Evolutionary conservation across 768 basidiomycete genomes (phyloP).

Genomic region (Suillus fuscotomentosus): DNA sequence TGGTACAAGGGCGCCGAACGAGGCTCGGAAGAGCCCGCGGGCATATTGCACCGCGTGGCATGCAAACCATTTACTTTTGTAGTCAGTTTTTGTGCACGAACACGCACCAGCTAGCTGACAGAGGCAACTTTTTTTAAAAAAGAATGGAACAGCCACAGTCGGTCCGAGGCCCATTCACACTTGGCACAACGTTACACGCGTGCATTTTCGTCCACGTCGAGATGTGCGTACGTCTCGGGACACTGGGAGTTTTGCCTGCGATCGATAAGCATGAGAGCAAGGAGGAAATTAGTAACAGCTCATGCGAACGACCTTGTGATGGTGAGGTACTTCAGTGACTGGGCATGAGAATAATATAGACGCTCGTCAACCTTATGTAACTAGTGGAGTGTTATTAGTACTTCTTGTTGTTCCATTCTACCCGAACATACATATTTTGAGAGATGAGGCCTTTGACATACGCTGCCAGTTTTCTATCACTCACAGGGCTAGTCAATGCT

Average conservation of each 20-base stretch:
- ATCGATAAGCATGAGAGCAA: neutral
- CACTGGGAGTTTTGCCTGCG: neutral
- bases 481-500: constrained; percentile 37
- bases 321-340: neutral
- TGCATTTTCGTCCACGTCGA: neutral
- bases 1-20: neutral
- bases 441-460: constrained; percentile 53
- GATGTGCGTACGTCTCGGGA: neutral
- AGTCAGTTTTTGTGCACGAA: neutral
- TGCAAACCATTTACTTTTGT: neutral
- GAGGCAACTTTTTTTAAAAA: neutral
- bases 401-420: constrained; percentile 15
- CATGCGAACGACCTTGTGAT: neutral
- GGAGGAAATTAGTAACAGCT: neutral
- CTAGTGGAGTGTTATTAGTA: neutral
- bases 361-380: neutral
- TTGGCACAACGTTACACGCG: neutral
- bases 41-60: neutral
- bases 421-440: constrained; percentile 19
- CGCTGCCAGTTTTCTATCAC: constrained; percentile 28
- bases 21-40: neutral
- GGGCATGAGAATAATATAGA: neutral
- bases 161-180: neutral
- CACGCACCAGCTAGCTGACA: neutral
- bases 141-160: neutral